Evolutionary conservation across 2,329 filamentous ascomycete genomes (phyloP).

Genomic region (Xylariaceae sp.): DNA sequence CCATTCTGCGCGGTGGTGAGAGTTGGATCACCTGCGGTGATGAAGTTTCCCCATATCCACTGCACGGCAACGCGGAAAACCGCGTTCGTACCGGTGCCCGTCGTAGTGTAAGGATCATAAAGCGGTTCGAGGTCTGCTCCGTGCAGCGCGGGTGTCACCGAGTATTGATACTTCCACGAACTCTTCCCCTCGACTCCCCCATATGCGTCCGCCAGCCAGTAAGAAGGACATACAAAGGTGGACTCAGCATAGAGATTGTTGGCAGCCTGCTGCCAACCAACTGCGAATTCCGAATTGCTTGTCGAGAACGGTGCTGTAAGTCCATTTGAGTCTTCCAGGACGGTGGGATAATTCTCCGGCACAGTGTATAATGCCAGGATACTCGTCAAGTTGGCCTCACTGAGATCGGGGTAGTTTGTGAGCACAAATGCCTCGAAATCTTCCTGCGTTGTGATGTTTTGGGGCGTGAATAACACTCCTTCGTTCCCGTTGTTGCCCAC

Average conservation of each 20-base stretch:
- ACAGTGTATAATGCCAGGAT: slow-evolving; percentile 33
- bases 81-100: slow-evolving; percentile 20
- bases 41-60: slow-evolving; percentile 46
- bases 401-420: slow-evolving; percentile 34
- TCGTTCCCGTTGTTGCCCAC: slow-evolving; percentile 39
- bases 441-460: slow-evolving; percentile 31
- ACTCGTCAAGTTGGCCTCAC: slow-evolving; percentile 28
- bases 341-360: slow-evolving; percentile 21
- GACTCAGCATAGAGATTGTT: slow-evolving; percentile 54
- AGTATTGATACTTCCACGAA: slow-evolving; percentile 50
- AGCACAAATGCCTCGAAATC: slow-evolving; percentile 33
- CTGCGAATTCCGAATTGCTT: slow-evolving; percentile 46
- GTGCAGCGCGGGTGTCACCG: slow-evolving; percentile 40
- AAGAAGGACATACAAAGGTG: slow-evolving; percentile 54
- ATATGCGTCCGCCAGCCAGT: slow-evolving; percentile 54
- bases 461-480: slow-evolving; percentile 36
- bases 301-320: slow-evolving; percentile 43
- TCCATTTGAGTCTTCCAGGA: slow-evolving; percentile 38
- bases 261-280: slow-evolving; percentile 54
- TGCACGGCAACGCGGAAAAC: slow-evolving; percentile 37
- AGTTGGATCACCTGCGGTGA: slow-evolving; percentile 40
- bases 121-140: slow-evolving; percentile 38
- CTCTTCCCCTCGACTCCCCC: slow-evolving; percentile 22
- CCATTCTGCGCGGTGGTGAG: slow-evolving; percentile 33
- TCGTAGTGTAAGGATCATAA: slow-evolving; percentile 26